phyloP scores from a whole-genome alignment of 495 filamentous ascomycete genomes.

The Neurospora sublineolata region DNA sequence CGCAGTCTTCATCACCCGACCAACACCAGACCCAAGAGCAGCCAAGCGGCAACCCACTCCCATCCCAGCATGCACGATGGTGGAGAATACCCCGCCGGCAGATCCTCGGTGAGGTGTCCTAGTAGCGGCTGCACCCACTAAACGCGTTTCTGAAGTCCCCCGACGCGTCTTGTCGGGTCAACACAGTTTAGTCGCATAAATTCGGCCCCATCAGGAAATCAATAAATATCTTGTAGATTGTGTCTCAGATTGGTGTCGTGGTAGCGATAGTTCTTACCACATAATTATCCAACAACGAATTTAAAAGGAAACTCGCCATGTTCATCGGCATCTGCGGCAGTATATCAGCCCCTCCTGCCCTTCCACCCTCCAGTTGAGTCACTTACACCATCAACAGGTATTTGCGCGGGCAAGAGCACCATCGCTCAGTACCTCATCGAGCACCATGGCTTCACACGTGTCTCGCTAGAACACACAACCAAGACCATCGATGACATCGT shows the following conservation, averaged over 20 bases:
- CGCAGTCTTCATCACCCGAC: background rate
- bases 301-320: conserved; percentile 40
- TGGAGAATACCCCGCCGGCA: background rate
- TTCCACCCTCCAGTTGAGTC: conserved; percentile 10
- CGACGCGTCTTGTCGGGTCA: background rate
- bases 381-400: conserved; percentile 40
- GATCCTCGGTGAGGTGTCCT: background rate
- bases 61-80: background rate
- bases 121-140: background rate
- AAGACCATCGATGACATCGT: conserved; percentile 6
- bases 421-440: conserved; percentile 73
- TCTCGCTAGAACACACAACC: conserved; percentile 28
- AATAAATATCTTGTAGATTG: background rate
- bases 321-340: conserved; percentile 89
- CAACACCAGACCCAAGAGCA: background rate
- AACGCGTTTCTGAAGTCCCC: background rate
- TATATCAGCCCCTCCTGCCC: conserved; percentile 27
- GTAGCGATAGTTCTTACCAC: background rate
- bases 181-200: background rate
- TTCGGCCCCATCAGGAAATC: background rate
- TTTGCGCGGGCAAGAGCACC: conserved; percentile 81
- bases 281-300: background rate
- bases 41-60: background rate
- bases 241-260: background rate
- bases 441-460: conserved; percentile 58